Conservation (phyloP, 2,329 filamentous ascomycete genomes). For the Nothophaeocryptopus gaeumannii region DNA sequence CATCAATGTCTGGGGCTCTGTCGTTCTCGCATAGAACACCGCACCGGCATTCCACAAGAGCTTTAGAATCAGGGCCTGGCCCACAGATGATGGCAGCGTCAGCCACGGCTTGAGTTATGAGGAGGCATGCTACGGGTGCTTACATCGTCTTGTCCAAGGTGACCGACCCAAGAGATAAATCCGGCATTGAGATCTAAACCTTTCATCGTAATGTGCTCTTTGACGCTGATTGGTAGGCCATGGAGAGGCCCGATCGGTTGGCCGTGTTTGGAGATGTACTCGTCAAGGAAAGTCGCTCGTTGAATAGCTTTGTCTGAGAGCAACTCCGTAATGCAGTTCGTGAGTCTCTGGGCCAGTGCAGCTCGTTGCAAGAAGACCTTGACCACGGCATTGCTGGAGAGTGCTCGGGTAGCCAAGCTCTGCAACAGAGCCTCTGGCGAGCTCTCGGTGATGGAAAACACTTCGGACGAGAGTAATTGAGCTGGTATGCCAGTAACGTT, state of each 20-base stretch:
- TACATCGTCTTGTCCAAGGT: slow-evolving; percentile 44
- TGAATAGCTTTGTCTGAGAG: slow-evolving; percentile 38
- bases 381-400: slow-evolving; percentile 44
- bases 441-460: slow-evolving; percentile 52
- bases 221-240: slow-evolving; percentile 51
- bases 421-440: slow-evolving; percentile 44
- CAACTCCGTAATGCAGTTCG: slow-evolving; percentile 48
- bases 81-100: slow-evolving; percentile 14
- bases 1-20: slow-evolving; percentile 55
- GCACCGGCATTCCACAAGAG: slow-evolving; percentile 49
- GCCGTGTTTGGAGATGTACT: slow-evolving; percentile 36
- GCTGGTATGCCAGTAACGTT: slow-evolving; percentile 49
- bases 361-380: slow-evolving; percentile 57
- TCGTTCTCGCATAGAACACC: slow-evolving; percentile 54
- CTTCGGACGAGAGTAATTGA: slow-evolving; percentile 45
- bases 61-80: slow-evolving; percentile 42
- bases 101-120: too few relatives aligned
- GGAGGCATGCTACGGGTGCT: too few relatives aligned
- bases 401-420: background rate
- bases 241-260: slow-evolving; percentile 47
- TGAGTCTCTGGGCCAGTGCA: slow-evolving; percentile 51
- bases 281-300: slow-evolving; percentile 43
- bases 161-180: slow-evolving; percentile 51
- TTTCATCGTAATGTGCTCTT: slow-evolving; percentile 54
- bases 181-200: slow-evolving; percentile 50